Evolutionary conservation across 768 basidiomycete genomes (phyloP).

Genomic region (Mycena haematopus): DNA sequence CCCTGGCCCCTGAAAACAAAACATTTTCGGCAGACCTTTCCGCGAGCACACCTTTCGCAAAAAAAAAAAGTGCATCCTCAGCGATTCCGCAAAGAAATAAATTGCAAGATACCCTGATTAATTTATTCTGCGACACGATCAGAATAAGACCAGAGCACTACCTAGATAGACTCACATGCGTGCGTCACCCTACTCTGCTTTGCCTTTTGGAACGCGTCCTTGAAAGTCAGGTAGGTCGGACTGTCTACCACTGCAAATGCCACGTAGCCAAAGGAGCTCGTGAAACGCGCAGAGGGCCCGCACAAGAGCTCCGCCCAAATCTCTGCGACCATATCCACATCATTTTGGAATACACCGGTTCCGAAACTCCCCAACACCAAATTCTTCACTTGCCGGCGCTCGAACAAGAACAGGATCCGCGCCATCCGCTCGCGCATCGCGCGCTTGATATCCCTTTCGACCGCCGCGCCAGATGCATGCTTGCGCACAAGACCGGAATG

Average conservation of each 20-base stretch:
- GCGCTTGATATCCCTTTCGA: constrained; percentile 1
- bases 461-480: neutral
- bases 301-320: constrained; percentile 58
- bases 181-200: neutral
- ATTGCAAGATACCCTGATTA: no score
- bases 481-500: constrained; percentile 62
- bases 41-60: no score
- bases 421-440: constrained; percentile 63
- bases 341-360: constrained; percentile 61
- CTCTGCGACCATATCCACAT: constrained; percentile 48
- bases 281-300: constrained; percentile 47
- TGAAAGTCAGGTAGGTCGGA: constrained; percentile 41
- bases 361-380: constrained; percentile 62
- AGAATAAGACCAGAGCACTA: no score
- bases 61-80: no score
- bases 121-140: no score
- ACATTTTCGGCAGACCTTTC: no score
- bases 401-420: constrained; percentile 56
- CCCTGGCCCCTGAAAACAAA: no score
- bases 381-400: constrained; percentile 50
- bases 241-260: constrained; percentile 59
- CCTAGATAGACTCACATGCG: no score
- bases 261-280: constrained; percentile 52
- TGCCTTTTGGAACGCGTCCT: constrained; percentile 17
- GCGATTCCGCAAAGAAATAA: no score